Conservation (phyloP, 2,329 filamentous ascomycete genomes). For the Byssothecium circinans region DNA sequence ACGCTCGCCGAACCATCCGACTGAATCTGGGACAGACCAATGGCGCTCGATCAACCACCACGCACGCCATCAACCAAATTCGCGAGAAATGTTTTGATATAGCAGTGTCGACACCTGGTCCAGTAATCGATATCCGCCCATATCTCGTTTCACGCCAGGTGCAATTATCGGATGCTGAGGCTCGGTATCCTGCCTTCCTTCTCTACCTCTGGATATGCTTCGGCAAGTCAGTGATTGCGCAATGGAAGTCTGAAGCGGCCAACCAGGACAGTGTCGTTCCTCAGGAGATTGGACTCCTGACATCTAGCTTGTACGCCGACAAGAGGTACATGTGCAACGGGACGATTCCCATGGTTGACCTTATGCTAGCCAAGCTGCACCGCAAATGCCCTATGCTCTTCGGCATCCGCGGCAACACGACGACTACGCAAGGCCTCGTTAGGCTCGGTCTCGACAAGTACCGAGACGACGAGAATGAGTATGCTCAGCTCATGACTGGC, state of each 20-base stretch:
- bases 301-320: slow-evolving; percentile 73
- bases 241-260: slow-evolving; percentile 50
- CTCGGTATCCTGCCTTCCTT: slow-evolving; percentile 48
- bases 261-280: slow-evolving; percentile 52
- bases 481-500: slow-evolving; percentile 81
- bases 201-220: slow-evolving; percentile 78
- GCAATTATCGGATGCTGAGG: slow-evolving; percentile 29
- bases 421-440: slow-evolving; percentile 52
- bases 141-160: slow-evolving; percentile 40
- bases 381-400: slow-evolving; percentile 82
- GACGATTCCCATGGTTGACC: slow-evolving; percentile 69
- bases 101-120: slow-evolving; percentile 25
- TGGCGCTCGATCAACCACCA: slow-evolving; percentile 28
- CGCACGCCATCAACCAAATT: slow-evolving; percentile 29
- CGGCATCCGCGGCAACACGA: slow-evolving; percentile 76
- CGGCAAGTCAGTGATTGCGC: slow-evolving; percentile 70
- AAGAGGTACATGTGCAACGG: slow-evolving; percentile 68
- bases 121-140: slow-evolving; percentile 40
- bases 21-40: slow-evolving; percentile 40
- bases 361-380: slow-evolving; percentile 85
- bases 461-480: slow-evolving; percentile 66
- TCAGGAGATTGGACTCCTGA: slow-evolving; percentile 77
- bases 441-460: slow-evolving; percentile 34
- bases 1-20: slow-evolving; percentile 36
- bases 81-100: slow-evolving; percentile 33